Evolutionary conservation across 2,329 filamentous ascomycete species (phyloP).

Genomic region (Beauveria asiatica): DNA sequence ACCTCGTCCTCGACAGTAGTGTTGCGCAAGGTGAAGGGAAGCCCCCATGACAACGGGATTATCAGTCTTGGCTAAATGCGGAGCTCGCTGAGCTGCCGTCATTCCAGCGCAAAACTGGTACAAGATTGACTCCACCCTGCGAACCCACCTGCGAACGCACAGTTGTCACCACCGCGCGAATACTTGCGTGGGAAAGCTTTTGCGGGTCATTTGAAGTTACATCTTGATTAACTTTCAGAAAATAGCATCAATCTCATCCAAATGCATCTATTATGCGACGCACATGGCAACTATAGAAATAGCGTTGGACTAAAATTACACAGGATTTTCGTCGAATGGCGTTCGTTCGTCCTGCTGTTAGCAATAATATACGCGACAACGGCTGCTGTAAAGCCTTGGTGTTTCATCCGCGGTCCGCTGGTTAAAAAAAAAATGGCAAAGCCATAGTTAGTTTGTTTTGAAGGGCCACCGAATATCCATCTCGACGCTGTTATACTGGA

Average conservation of each 20-base stretch:
- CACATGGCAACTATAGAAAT: background rate
- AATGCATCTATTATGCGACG: background rate
- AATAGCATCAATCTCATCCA: background rate
- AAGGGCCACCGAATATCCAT: background rate
- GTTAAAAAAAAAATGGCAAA: background rate
- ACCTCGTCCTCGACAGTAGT: background rate
- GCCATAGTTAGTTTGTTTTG: background rate
- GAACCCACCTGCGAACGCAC: background rate
- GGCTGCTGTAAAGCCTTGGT: background rate
- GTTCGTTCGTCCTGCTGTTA: constrained; percentile 4
- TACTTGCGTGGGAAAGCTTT: too few relatives aligned
- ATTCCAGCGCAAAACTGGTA: background rate
- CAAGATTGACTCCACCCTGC: background rate
- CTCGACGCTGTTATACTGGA: background rate
- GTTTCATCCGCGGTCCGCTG: background rate
- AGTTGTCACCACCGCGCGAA: too few relatives aligned
- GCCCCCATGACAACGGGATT: background rate
- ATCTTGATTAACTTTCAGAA: too few relatives aligned
- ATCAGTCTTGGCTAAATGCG: background rate
- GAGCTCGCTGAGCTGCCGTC: constrained; percentile 3
- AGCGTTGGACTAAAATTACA: constrained; percentile 2
- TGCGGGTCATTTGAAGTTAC: too few relatives aligned
- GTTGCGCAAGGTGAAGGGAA: background rate
- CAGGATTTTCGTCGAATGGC: background rate
- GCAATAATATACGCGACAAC: background rate